Conservation (phyloP, 192 early-diverging fungal species). For the Backusella morwellensis region DNA sequence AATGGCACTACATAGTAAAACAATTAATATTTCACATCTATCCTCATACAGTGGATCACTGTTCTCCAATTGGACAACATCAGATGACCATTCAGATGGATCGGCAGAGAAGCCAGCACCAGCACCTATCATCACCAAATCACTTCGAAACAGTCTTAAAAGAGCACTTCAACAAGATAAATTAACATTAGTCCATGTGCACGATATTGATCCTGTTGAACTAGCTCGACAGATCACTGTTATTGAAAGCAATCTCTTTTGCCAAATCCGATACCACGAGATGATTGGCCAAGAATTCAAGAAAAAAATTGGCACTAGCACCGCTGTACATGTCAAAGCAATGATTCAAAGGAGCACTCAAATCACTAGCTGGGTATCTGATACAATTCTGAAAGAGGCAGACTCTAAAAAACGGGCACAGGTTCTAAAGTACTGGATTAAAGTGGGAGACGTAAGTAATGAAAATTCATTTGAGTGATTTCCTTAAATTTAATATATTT, state of each 20-base stretch:
- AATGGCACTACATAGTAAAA: neutral
- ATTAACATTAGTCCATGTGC: constrained; percentile 41
- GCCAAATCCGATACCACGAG: constrained; percentile 69
- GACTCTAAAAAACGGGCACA: constrained; percentile 62
- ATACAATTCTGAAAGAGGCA: constrained; percentile 61
- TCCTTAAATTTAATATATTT: neutral
- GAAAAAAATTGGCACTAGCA: constrained; percentile 43
- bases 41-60: constrained; percentile 15
- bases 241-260: constrained; percentile 68
- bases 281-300: constrained; percentile 66
- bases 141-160: constrained; percentile 17
- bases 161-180: constrained; percentile 9
- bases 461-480: neutral
- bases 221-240: constrained; percentile 85
- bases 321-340: constrained; percentile 66
- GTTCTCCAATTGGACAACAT: constrained; percentile 14
- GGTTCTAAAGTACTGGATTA: constrained; percentile 70
- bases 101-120: neutral
- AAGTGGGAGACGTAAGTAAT: constrained; percentile 46
- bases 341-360: constrained; percentile 72
- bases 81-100: constrained; percentile 5
- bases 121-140: constrained; percentile 9
- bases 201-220: constrained; percentile 75
- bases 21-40: neutral
- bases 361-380: constrained; percentile 75